Conservation (phyloP, 345 rosid genomes). For the Melastoma malabathricum region DNA sequence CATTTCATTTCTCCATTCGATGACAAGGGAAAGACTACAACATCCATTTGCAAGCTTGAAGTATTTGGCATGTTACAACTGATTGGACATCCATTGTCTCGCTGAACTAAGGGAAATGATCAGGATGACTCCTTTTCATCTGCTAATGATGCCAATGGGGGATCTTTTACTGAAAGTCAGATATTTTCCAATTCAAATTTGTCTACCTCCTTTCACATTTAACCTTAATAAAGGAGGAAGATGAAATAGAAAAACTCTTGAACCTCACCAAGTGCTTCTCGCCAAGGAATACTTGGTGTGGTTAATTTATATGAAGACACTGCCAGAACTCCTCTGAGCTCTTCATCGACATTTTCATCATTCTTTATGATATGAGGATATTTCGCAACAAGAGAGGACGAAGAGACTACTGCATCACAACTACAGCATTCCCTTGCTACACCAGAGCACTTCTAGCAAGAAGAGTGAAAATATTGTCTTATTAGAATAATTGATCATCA, state of each 20-base stretch:
- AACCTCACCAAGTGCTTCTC: constrained; percentile 7
- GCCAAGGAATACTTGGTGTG: background rate
- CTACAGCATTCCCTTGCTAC: constrained; percentile 12
- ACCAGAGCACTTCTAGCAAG: background rate
- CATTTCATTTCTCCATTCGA: constrained; percentile 9
- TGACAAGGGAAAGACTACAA: constrained; percentile 4
- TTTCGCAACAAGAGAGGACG: constrained; percentile 6
- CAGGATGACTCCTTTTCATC: no score
- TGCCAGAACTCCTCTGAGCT: constrained; percentile 3
- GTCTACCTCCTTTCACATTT: no score
- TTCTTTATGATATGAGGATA: constrained; percentile 11
- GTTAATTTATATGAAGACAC: constrained; percentile 8
- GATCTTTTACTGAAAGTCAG: no score
- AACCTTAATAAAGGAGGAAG: no score
- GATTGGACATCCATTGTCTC: no score
- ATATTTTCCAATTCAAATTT: no score
- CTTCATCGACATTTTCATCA: constrained; percentile 9
- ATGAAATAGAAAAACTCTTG: constrained; percentile 1
- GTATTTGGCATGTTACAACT: background rate
- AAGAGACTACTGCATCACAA: constrained; percentile 11
- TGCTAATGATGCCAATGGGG: no score
- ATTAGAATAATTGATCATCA: no score
- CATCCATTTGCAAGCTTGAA: constrained; percentile 9
- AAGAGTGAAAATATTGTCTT: no score
- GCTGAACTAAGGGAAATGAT: no score